These are phyloP conservation scores for Coccomyxa sp. DNA, from an alignment of 139 green algal species.

Conservation along the genomic window DNA sequence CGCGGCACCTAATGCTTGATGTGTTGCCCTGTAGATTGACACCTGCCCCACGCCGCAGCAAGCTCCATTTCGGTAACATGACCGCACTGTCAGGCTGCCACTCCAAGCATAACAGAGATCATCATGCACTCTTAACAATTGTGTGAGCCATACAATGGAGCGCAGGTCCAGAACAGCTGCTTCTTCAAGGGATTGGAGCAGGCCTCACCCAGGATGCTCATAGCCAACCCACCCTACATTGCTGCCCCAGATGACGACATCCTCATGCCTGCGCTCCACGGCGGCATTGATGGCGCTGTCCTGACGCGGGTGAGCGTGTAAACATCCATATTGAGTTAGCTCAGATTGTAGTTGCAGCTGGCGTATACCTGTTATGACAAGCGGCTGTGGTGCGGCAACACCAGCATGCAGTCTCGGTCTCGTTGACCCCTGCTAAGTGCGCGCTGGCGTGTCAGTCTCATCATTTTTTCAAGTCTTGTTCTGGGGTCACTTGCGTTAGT, in stretches of 20 bases:
- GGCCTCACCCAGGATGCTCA: slow-evolving; percentile 14
- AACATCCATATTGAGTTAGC: too few species aligned
- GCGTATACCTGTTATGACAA: background rate
- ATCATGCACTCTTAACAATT: background rate
- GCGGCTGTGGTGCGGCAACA: background rate
- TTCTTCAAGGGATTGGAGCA: slow-evolving; percentile 35
- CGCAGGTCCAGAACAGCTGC: slow-evolving; percentile 39
- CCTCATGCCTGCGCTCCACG: slow-evolving; percentile 48
- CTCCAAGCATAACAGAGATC: background rate
- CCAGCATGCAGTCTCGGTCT: background rate
- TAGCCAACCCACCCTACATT: slow-evolving; percentile 54
- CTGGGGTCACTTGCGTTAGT: background rate
- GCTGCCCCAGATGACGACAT: slow-evolving; percentile 34
- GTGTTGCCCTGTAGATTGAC: background rate
- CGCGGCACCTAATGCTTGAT: background rate
- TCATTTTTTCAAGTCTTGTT: background rate
- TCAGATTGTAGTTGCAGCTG: too few species aligned
- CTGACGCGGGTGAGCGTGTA: slow-evolving; percentile 26
- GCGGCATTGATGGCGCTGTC: slow-evolving; percentile 36
- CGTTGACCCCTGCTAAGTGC: background rate
- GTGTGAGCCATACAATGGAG: too few species aligned
- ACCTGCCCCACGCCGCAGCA: background rate
- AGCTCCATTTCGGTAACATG: background rate
- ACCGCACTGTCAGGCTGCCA: too few species aligned
- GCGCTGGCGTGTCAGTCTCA: background rate